phyloP scores from a whole-genome alignment of 2,329 filamentous ascomycete genomes.

The Fusarium albosuccineum region DNA sequence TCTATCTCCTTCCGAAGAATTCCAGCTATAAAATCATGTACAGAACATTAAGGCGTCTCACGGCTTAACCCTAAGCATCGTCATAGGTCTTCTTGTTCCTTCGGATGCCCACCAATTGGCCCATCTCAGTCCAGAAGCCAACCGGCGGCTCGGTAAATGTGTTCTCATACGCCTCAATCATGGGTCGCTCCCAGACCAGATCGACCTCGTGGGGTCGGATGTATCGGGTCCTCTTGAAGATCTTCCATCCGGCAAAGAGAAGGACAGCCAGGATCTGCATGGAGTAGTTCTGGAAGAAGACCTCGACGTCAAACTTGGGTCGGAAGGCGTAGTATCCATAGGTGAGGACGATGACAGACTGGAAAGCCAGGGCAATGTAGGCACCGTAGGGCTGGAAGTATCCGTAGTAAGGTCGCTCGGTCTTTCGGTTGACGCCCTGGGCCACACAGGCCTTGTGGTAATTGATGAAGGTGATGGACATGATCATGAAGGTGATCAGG shows the following conservation, averaged over 20 bases:
- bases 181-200: slow-evolving; percentile 69
- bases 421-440: slow-evolving; percentile 63
- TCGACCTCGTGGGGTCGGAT: slow-evolving; percentile 67
- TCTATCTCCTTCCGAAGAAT: no score
- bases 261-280: slow-evolving; percentile 68
- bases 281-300: slow-evolving; percentile 66
- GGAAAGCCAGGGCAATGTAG: slow-evolving; percentile 57
- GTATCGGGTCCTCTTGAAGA: slow-evolving; percentile 69
- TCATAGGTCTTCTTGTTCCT: slow-evolving; percentile 22
- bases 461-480: slow-evolving; percentile 59
- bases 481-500: slow-evolving; percentile 72
- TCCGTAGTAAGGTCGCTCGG: slow-evolving; percentile 70
- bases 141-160: slow-evolving; percentile 62
- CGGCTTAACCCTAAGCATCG: slow-evolving; percentile 5
- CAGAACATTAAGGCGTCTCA: not conserved
- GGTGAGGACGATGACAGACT: slow-evolving; percentile 57
- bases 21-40: not conserved
- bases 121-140: slow-evolving; percentile 67
- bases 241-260: slow-evolving; percentile 71
- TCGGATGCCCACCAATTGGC: slow-evolving; percentile 57
- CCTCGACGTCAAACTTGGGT: slow-evolving; percentile 59
- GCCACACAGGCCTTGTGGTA: slow-evolving; percentile 66
- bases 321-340: slow-evolving; percentile 68
- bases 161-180: slow-evolving; percentile 69
- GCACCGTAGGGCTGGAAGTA: slow-evolving; percentile 51